Conservation (phyloP, 2,329 filamentous ascomycete species). For the Cytospora leucostoma region DNA sequence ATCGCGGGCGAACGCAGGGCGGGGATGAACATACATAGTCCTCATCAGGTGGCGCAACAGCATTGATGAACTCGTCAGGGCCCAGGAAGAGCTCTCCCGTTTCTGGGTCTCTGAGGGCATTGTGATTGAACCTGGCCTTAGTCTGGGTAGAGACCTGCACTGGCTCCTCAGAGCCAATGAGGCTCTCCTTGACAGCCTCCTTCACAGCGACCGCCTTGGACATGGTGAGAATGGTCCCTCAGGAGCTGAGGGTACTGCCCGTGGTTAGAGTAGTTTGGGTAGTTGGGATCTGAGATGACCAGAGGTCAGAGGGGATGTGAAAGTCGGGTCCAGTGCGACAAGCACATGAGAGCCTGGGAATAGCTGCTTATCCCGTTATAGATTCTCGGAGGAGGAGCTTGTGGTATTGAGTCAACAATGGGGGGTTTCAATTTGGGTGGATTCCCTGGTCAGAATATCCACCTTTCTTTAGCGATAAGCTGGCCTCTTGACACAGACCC, state of each 20-base stretch:
- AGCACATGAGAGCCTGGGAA: slow-evolving; percentile 14
- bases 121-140: slow-evolving; percentile 72
- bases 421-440: neutral
- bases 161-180: slow-evolving; percentile 64
- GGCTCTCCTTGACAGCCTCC: slow-evolving; percentile 76
- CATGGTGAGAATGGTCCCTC: slow-evolving; percentile 37
- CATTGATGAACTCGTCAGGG: slow-evolving; percentile 85
- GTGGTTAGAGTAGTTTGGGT: neutral
- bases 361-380: slow-evolving; percentile 1
- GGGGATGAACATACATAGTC: slow-evolving; percentile 75
- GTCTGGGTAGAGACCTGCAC: slow-evolving; percentile 72
- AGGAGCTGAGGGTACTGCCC: neutral
- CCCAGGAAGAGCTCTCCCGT: slow-evolving; percentile 79
- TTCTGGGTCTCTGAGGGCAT: slow-evolving; percentile 74
- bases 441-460: slow-evolving; percentile 8
- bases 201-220: slow-evolving; percentile 54
- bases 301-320: neutral
- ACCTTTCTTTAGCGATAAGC: slow-evolving; percentile 10
- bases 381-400: slow-evolving; percentile 1
- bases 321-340: slow-evolving; percentile 2
- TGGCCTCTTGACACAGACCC: slow-evolving; percentile 16
- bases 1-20: neutral
- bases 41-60: slow-evolving; percentile 81
- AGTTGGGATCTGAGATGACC: neutral
- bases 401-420: slow-evolving; percentile 9